A percentile compares a stretch with the other conserved stretches of the same genome.
Conservation (phyloP, 2,329 filamentous ascomycete genomes). For the Neophaeococcomyces aloes region DNA sequence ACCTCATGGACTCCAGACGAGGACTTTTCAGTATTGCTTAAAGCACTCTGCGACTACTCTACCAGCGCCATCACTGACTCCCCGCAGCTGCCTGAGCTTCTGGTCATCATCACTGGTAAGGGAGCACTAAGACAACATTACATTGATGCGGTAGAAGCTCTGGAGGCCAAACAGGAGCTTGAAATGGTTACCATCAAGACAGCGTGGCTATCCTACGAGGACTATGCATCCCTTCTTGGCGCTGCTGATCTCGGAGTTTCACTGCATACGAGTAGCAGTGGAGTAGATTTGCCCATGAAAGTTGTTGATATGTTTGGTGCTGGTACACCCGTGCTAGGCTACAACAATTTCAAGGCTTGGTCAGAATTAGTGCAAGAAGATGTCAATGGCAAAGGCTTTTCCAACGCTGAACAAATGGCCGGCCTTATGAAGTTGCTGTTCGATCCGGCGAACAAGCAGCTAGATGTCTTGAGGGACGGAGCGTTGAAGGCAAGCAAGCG, state of each 20-base stretch:
- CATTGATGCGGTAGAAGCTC: conserved; percentile 45
- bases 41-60: conserved; percentile 69
- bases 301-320: conserved; percentile 98
- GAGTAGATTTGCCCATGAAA: conserved; percentile 96
- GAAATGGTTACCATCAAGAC: conserved; percentile 62
- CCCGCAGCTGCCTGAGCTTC: conserved; percentile 50
- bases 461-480: conserved; percentile 55
- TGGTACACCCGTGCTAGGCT: conserved; percentile 80
- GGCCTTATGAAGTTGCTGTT: conserved; percentile 57
- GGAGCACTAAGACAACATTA: conserved; percentile 76
- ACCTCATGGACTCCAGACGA: conserved; percentile 98
- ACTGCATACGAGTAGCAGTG: conserved; percentile 84
- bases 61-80: conserved; percentile 35
- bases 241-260: conserved; percentile 84
- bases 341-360: conserved; percentile 78
- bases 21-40: conserved; percentile 79
- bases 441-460: conserved; percentile 39
- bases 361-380: conserved; percentile 81
- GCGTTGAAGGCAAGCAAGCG: conserved; percentile 62
- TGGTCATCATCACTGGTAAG: conserved; percentile 89
- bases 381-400: conserved; percentile 76
- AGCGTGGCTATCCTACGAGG: conserved; percentile 71
- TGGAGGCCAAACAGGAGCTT: conserved; percentile 54
- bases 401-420: conserved; percentile 55
- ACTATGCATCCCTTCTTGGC: conserved; percentile 76